Base-by-base conservation (phyloP, 2,329 filamentous ascomycete genomes). In the Verticillium longisporum region DNA sequence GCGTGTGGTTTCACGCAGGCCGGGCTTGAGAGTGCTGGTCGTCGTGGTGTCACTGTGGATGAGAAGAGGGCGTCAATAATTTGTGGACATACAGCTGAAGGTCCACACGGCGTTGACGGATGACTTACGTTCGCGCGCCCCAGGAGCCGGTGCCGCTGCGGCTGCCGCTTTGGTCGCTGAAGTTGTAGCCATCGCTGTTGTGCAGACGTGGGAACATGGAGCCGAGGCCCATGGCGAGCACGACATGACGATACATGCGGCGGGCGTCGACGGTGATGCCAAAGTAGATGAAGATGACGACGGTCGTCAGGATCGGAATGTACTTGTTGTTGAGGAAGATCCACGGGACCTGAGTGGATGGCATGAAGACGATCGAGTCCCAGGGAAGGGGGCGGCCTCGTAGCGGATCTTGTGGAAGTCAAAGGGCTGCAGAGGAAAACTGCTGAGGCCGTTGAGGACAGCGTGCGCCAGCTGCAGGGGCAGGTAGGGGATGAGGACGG, bases 211-310 rank as follows among this genome's bases (percentile, higher is more conserved):
- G 78, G 62, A 80, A 83, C 18, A 80, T 15, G 32, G 63, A 71
- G 34, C 76, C 79, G 1, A 83, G 66, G 0, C 81, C 78, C 32
- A 80, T 3, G 7, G 62, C 64, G 6, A 82, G 66, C 6, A 79
- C 66, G 6, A 68, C 65, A 1, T 64, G 59, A 18, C 81, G 75
- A 68, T 85, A 85, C 59, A 73, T 73, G 61, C 81, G 81, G 62
- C 79, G 72, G 11, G 81, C 80, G 34, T 85, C 83, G 32, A 75
- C 76, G n/a, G 80, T 83, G 61, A 78, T 78, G 55, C 84, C 83
- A 60, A 86, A 86, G 70, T 83, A 84, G 34, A 77, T 53, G 53
- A 85, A 80, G 56, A 85, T 75, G 56, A 78, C 74, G 1, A 81
- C 66, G 4, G 76, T 72, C 2, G 80, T 78, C 2, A 81, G 57